Percentiles rank a stretch among this genome's conserved stretches.
Evolutionary conservation across 2,329 filamentous ascomycete species (phyloP).

Genomic region (Paraphoma chrysanthemicola): DNA sequence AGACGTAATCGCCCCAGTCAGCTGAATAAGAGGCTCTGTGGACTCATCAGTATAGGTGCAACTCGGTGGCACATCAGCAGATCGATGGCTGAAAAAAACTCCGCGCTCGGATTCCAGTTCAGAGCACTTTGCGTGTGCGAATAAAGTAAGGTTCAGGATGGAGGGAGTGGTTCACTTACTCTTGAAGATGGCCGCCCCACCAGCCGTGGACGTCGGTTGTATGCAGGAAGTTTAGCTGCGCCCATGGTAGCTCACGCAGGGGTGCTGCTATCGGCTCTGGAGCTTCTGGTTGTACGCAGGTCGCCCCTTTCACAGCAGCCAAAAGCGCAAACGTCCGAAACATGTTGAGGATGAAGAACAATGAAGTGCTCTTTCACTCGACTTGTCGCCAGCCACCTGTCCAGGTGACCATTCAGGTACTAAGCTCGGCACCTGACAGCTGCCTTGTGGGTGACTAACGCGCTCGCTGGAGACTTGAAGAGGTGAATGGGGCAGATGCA

Average conservation of each 20-base stretch:
- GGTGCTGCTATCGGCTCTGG: slow-evolving; percentile 79
- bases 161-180: slow-evolving; percentile 61
- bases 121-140: no score
- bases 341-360: slow-evolving; percentile 20
- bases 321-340: slow-evolving; percentile 18
- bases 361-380: background rate
- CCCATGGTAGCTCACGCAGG: slow-evolving; percentile 85
- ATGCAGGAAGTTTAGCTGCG: slow-evolving; percentile 88
- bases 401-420: slow-evolving; percentile 27
- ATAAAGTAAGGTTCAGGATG: background rate
- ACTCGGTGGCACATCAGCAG: no score
- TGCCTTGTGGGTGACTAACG: slow-evolving; percentile 7
- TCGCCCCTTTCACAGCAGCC: slow-evolving; percentile 52
- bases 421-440: slow-evolving; percentile 10
- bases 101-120: no score
- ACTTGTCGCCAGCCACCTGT: background rate
- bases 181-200: slow-evolving; percentile 91
- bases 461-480: slow-evolving; percentile 1
- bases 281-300: slow-evolving; percentile 75
- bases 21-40: slow-evolving; percentile 84
- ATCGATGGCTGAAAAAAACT: no score
- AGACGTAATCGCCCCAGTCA: slow-evolving; percentile 98
- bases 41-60: slow-evolving; percentile 8
- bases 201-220: slow-evolving; percentile 96
- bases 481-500: slow-evolving; percentile 1